These are phyloP conservation scores for Pinus albicaulis DNA, from an alignment of 75 land plant species.

Conservation along the genomic window DNA sequence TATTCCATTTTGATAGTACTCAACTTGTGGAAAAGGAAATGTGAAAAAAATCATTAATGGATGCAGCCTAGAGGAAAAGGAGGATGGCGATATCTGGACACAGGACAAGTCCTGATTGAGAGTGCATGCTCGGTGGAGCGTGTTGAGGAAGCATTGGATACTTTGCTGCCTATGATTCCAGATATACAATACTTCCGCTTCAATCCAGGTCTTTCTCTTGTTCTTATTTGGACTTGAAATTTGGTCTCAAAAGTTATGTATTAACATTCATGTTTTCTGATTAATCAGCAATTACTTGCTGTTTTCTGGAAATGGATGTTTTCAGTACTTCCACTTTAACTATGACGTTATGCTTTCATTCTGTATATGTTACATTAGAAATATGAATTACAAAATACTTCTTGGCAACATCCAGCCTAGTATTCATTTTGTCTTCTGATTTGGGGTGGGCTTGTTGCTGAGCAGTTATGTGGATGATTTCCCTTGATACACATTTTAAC, in stretches of 20 bases:
- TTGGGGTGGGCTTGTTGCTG: background rate
- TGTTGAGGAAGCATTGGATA: conserved; percentile 87
- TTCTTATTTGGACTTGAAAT: background rate
- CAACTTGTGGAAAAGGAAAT: background rate
- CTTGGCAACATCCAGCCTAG: background rate
- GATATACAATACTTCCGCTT: conserved; percentile 91
- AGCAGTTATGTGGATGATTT: background rate
- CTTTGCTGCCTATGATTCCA: conserved; percentile 90
- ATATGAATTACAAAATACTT: background rate
- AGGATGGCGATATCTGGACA: conserved; percentile 96
- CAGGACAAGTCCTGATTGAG: conserved; percentile 95
- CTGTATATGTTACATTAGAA: too few relatives aligned
- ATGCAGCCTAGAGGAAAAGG: conserved; percentile 82
- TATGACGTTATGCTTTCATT: background rate
- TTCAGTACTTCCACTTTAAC: background rate
- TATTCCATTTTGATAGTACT: background rate
- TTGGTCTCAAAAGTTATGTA: background rate
- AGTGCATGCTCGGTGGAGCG: conserved; percentile 98
- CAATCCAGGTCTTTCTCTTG: conserved; percentile 63
- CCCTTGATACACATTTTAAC: background rate
- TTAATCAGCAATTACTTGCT: too few relatives aligned
- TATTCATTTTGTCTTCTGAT: background rate
- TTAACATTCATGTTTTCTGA: background rate
- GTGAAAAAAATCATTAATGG: background rate
- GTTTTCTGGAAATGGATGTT: background rate